These are phyloP conservation scores for Boechera retrofracta DNA, from an alignment of 345 rosid genomes.

Conservation along the genomic window DNA sequence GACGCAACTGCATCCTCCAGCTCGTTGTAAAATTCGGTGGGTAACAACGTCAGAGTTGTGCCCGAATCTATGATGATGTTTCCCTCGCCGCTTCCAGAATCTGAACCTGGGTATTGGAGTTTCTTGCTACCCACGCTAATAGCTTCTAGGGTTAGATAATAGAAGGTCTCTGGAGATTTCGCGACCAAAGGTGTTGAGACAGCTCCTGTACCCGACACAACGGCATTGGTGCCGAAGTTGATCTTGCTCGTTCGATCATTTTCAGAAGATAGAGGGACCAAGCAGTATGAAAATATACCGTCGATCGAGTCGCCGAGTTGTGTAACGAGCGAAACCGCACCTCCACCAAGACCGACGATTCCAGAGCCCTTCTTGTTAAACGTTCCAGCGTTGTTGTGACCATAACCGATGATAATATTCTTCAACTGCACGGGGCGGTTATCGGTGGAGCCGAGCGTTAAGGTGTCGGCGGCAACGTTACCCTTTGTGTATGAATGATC, in stretches of 20 bases:
- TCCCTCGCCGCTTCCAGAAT: slow-evolving; percentile 35
- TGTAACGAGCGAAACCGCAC: slow-evolving; percentile 18
- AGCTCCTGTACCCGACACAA: slow-evolving; percentile 16
- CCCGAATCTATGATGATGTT: slow-evolving; percentile 68
- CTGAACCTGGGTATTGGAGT: neutral
- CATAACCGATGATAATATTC: slow-evolving; percentile 33
- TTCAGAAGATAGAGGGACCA: slow-evolving; percentile 1
- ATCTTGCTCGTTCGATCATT: neutral
- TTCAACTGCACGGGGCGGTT: slow-evolving; percentile 30
- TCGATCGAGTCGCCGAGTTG: slow-evolving; percentile 25
- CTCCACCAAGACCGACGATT: slow-evolving; percentile 40
- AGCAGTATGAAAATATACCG: slow-evolving; percentile 41
- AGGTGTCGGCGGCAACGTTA: slow-evolving; percentile 25
- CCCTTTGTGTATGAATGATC: slow-evolving; percentile 28
- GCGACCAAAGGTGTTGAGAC: slow-evolving; percentile 34
- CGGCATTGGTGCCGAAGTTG: slow-evolving; percentile 28
- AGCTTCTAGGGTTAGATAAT: slow-evolving; percentile 35
- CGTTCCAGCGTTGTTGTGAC: slow-evolving; percentile 21
- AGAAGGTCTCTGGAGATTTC: neutral
- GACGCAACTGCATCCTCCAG: slow-evolving; percentile 39
- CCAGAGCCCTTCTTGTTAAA: slow-evolving; percentile 18
- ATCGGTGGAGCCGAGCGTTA: slow-evolving; percentile 34
- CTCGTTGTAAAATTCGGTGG: slow-evolving; percentile 31
- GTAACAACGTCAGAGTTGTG: slow-evolving; percentile 57
- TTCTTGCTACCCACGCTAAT: slow-evolving; percentile 29